These are phyloP conservation scores for Extremus antarcticus DNA, from an alignment of 495 filamentous ascomycete genomes.

Conservation along the genomic window DNA sequence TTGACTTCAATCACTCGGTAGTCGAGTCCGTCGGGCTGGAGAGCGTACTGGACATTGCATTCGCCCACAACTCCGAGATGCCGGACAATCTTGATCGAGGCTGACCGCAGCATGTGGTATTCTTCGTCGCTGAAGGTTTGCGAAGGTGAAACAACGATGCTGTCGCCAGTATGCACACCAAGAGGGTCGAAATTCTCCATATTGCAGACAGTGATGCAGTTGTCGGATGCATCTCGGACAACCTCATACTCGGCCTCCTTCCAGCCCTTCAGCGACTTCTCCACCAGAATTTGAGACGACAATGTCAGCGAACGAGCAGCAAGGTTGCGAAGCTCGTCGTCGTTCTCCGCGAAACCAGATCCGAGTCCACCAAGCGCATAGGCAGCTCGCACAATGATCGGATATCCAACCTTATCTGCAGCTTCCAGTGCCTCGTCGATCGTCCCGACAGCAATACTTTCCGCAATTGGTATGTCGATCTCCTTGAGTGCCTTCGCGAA, in stretches of 20 bases:
- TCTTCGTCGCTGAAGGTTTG: constrained; percentile 96
- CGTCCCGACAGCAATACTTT: constrained; percentile 82
- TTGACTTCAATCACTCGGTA: constrained; percentile 99
- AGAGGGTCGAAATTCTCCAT: constrained; percentile 99
- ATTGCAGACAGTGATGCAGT: constrained; percentile 99
- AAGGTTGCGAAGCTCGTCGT: constrained; percentile 84
- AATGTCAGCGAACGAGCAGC: constrained; percentile 86
- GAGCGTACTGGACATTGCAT: constrained; percentile 97
- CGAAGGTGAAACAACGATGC: constrained; percentile 93
- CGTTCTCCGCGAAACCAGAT: constrained; percentile 91
- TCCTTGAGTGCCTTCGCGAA: constrained; percentile 86
- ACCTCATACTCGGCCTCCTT: constrained; percentile 99
- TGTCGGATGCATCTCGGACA: constrained; percentile 88
- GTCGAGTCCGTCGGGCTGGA: constrained; percentile 92
- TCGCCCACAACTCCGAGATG: constrained; percentile 95
- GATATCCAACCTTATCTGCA: constrained; percentile 79
- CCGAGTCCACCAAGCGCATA: constrained; percentile 93
- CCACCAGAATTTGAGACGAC: constrained; percentile 92
- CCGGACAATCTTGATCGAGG: constrained; percentile 96
- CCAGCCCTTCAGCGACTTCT: constrained; percentile 99
- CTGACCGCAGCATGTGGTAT: constrained; percentile 98
- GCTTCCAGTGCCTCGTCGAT: constrained; percentile 85
- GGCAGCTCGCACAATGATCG: constrained; percentile 92
- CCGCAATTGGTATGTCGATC: constrained; percentile 93
- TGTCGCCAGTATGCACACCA: constrained; percentile 96